Base-by-base conservation (phyloP, 2,329 filamentous ascomycete species). In the Arthrobotrys megalospora region DNA sequence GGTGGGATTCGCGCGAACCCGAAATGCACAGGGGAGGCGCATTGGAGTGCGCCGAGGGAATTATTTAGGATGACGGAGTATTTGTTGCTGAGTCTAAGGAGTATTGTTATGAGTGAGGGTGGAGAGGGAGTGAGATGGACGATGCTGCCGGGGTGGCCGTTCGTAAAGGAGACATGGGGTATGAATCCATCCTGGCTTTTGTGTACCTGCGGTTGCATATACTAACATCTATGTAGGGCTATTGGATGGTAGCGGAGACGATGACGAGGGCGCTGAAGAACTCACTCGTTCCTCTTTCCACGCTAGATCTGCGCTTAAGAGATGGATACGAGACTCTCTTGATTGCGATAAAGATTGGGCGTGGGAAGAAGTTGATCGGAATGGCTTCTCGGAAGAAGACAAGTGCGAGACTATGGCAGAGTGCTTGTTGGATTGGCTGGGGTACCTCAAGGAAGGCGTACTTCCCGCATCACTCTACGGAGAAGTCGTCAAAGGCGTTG, bases 1-100 rank as follows among this genome's bases (percentile, higher is more conserved):
- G 93, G 94, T 3, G 91, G 96, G 4, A 92, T 92, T 72, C 86
- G 93, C 19, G 85, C 81, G 6, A 73, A 66, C 21, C 34, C 60
- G 76, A 5, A 80, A 71, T 85, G 45, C 89, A 88, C 76, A 88
- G 93, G 79, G 90, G 90, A 83, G 91, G 91, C 83, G 95, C 94
- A 73, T 24, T 79, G 76, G 76, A 79, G 76, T 10, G 94, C 94
- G 0, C 95, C 96, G 0, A 90, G 92, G 78, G 95, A 97, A 84
- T 87, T 98, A 7, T 96, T 97, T 85, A 91, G 91, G 83, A 88
- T 99, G 82, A 97, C 94, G 4, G 93, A 97, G 83, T 89, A 91
- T 10, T 88, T 97, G 84, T 88, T 90, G 82, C 87, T 88, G 81
- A 83, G 90, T 81, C 86, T 86, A 32, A 88, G 89, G 80, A 86